Evolutionary conservation across 306 rosid species (phyloP).

Genomic region (Pachyrhizus erosus): DNA sequence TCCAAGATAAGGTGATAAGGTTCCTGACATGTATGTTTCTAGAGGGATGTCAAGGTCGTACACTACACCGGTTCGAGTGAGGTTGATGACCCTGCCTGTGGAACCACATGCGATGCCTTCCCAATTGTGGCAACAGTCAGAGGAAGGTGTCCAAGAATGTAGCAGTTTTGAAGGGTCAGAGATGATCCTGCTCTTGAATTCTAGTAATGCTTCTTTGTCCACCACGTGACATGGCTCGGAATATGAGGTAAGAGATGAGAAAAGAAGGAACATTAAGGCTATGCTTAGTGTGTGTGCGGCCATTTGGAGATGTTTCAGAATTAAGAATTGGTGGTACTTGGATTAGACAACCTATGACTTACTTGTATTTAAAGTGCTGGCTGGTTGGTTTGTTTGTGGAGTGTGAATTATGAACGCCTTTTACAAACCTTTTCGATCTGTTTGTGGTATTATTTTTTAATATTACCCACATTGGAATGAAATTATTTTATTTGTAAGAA

Average conservation of each 20-base stretch:
- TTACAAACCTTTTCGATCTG: neutral
- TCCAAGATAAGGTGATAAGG: conserved; percentile 71
- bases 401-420: neutral
- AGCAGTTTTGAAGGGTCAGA: conserved; percentile 64
- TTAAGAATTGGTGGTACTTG: neutral
- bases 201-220: conserved; percentile 61
- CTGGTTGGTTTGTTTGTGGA: neutral
- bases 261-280: conserved; percentile 34
- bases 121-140: conserved; percentile 71
- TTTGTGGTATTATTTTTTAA: neutral
- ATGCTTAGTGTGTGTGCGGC: neutral
- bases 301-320: conserved; percentile 23
- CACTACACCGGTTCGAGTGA: conserved; percentile 50
- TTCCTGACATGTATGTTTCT: conserved; percentile 62
- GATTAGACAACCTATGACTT: neutral
- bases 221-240: conserved; percentile 53
- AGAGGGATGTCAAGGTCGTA: conserved; percentile 42
- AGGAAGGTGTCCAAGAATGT: conserved; percentile 58
- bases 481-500: too few relatives aligned
- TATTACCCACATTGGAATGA: neutral
- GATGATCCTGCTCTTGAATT: conserved; percentile 57
- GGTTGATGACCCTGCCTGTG: conserved; percentile 56
- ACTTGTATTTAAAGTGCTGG: neutral
- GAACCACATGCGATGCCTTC: conserved; percentile 63
- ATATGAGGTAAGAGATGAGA: conserved; percentile 27